Evolutionary conservation across 2,329 filamentous ascomycete genomes (phyloP).

Genomic region (Pyrenochaeta sp.): DNA sequence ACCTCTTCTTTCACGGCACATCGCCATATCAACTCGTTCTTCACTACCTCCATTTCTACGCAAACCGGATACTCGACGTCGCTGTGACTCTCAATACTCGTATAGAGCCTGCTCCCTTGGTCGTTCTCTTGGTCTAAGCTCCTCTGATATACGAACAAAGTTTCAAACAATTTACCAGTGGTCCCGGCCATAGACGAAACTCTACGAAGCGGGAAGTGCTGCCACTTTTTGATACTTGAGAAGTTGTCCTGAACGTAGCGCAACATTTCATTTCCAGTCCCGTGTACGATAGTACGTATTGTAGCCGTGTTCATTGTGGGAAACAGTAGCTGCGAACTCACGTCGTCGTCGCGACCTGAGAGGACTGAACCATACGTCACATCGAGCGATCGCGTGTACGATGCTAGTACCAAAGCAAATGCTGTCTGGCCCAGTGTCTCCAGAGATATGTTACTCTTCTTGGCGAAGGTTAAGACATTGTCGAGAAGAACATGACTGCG

Average conservation of each 20-base stretch:
- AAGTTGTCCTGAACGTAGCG: constrained; percentile 77
- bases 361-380: constrained; percentile 84
- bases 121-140: constrained; percentile 43
- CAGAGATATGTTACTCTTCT: constrained; percentile 70
- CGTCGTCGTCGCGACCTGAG: constrained; percentile 81
- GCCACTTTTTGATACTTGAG: constrained; percentile 71
- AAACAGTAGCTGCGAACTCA: constrained; percentile 74
- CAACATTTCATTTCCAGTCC: constrained; percentile 70
- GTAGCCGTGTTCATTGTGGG: constrained; percentile 93
- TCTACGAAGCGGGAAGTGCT: constrained; percentile 79
- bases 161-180: constrained; percentile 66
- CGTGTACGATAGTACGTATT: constrained; percentile 76
- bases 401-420: constrained; percentile 76
- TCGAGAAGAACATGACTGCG: constrained; percentile 54
- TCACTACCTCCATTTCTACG: constrained; percentile 76
- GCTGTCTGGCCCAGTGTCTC: constrained; percentile 80
- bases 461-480: constrained; percentile 69
- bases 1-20: constrained; percentile 71
- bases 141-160: constrained; percentile 73
- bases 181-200: constrained; percentile 64
- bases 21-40: constrained; percentile 70
- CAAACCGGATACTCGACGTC: constrained; percentile 84
- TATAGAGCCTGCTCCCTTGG: constrained; percentile 58
- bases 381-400: constrained; percentile 70
- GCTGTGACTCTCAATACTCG: constrained; percentile 69